These are phyloP conservation scores for Solanum virginianum DNA, from an alignment of 257 asterid genomes.

Conservation along the genomic window DNA sequence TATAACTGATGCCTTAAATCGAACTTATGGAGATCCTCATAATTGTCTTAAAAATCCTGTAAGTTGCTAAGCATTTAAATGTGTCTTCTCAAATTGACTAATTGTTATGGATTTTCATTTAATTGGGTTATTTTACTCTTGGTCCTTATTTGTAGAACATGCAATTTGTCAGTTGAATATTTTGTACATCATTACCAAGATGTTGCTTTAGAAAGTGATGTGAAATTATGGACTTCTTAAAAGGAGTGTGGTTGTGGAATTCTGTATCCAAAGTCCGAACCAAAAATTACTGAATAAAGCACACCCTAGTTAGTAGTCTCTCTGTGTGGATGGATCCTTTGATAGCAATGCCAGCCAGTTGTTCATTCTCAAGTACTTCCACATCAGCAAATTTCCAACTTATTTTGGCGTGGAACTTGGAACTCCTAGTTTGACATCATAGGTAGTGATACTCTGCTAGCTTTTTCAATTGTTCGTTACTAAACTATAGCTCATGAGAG, in stretches of 20 bases:
- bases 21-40: conserved; percentile 62
- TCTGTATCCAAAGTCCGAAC: not conserved
- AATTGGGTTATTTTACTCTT: not conserved
- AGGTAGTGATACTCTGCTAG: not conserved
- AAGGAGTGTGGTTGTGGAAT: not conserved
- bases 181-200: not conserved
- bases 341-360: not conserved
- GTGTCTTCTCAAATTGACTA: not conserved
- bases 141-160: not conserved
- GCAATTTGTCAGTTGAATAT: not conserved
- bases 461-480: not conserved
- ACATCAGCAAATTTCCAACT: not conserved
- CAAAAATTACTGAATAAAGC: not conserved
- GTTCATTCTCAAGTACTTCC: not conserved
- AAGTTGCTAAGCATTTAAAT: conserved; percentile 19
- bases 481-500: not conserved
- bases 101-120: not conserved
- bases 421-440: not conserved
- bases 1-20: conserved; percentile 79
- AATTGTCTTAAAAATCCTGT: conserved; percentile 57
- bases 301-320: not conserved
- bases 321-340: not conserved
- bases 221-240: not conserved
- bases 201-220: not conserved
- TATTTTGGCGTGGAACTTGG: not conserved